Evolutionary conservation across 2,329 filamentous ascomycete genomes (phyloP), one percentile per base, ranked within the genome.

Genomic region (Pseudocercospora musae): DNA sequence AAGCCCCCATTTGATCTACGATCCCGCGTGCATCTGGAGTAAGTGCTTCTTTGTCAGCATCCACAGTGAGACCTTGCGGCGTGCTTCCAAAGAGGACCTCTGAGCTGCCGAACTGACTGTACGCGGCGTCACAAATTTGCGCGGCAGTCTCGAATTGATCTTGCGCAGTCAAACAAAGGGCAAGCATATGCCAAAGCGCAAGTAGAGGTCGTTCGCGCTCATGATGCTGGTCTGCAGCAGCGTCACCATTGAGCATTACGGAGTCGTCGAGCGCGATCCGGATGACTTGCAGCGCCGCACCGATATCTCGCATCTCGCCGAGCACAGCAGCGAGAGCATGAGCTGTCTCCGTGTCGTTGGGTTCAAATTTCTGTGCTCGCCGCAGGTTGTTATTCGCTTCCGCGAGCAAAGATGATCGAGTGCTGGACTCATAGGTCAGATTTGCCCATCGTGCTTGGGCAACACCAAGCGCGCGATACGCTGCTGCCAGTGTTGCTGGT

Each of bases 121-220:
- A 90, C 3, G 92, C 93, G 25, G 91, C 92, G 73, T 96, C 92
- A 69, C 93, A 98, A 31, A 92, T 89, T 71, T 89, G 88, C 27
- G 86, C 84, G 1, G 95, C 93, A 75, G 90, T 89, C 55, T 86
- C 80, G 70, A 90, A 96, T 66, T 97, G 92, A 68, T 96, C 90
- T 66, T 90, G 87, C 0, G 92, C 91, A 68, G 91, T 96, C 29
- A 98, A 79, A 21, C 98, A 81, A 23, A 99, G 82, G 0, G 92
- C 89, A 52, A 99, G 82, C 15, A 99, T 82, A 79, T 99, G 95
- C 93, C 95, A 97, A 23, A 97, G 78, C 2, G 93, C 89, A 23
- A 98, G 87, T n/a, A 86, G 71, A 64, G 83, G 82, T 55, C 82
- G 81, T 73, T 92, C 87, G 60, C 86, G 66, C n/a, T 69, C 68